Conservation (phyloP, 139 green algal species). For the Penium margaritaceum region DNA sequence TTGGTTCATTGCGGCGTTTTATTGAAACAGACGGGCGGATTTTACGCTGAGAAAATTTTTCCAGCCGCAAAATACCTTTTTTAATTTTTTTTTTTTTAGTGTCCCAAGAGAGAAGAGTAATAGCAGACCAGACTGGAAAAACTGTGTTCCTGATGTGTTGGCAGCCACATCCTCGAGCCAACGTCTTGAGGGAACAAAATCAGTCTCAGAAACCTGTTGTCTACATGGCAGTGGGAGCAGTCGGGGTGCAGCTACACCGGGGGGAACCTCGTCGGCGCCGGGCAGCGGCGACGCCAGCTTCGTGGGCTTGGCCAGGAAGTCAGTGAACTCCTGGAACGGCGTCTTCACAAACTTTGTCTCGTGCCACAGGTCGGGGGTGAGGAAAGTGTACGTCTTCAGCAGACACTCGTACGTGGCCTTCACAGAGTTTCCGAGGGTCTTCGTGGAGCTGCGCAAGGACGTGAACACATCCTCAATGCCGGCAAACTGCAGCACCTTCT, state of each 20-base stretch:
- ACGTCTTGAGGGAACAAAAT: neutral
- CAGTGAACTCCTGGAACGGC: slow-evolving; percentile 88
- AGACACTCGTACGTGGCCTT: slow-evolving; percentile 65
- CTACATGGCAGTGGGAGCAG: neutral
- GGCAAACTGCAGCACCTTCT: slow-evolving; percentile 99
- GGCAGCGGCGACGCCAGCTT: slow-evolving; percentile 27
- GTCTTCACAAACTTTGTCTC: slow-evolving; percentile 85
- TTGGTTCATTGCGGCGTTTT: no score
- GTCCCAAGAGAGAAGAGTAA: no score
- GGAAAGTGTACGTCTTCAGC: slow-evolving; percentile 87
- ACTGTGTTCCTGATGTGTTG: no score
- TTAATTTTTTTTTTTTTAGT: no score
- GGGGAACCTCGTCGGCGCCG: neutral
- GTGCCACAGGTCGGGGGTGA: slow-evolving; percentile 93
- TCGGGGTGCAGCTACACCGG: neutral
- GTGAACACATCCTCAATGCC: slow-evolving; percentile 99
- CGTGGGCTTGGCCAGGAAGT: slow-evolving; percentile 55
- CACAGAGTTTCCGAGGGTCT: slow-evolving; percentile 98
- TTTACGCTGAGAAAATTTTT: no score
- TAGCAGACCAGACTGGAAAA: no score
- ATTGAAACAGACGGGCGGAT: no score
- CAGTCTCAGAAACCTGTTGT: neutral
- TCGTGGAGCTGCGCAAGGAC: slow-evolving; percentile 78
- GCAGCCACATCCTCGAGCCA: no score
- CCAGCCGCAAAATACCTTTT: no score